Conservation (phyloP, 2,329 filamentous ascomycete species). For the Claviceps maximensis region DNA sequence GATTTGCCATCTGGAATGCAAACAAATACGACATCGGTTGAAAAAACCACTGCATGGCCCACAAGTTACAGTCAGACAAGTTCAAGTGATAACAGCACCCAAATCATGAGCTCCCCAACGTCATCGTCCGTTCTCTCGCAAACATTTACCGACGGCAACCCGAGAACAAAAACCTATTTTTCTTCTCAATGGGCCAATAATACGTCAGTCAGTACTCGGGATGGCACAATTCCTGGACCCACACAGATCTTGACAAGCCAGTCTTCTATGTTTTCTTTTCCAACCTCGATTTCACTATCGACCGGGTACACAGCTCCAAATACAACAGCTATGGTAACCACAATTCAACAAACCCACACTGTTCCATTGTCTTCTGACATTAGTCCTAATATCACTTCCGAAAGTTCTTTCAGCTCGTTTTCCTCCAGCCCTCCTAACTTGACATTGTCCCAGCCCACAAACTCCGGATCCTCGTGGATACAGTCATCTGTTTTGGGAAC, state of each 20-base stretch:
- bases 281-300: neutral
- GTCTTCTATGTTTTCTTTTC: neutral
- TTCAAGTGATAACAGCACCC: neutral
- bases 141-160: neutral
- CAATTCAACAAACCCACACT: neutral
- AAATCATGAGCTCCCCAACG: neutral
- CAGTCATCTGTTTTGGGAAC: constrained; percentile 3
- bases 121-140: neutral
- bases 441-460: neutral
- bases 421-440: neutral
- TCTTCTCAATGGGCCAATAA: constrained; percentile 3
- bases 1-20: neutral
- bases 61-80: neutral
- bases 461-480: neutral
- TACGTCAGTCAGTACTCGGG: neutral
- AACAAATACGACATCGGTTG: neutral
- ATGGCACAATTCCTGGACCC: neutral
- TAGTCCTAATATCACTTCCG: neutral
- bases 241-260: neutral
- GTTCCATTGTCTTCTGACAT: neutral
- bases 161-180: constrained; percentile 4
- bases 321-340: neutral
- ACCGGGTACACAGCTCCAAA: neutral
- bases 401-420: neutral
- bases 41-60: neutral